A percentile compares a stretch with the other conserved stretches of the same genome.
Conservation (phyloP, 2,329 filamentous ascomycete genomes). For the Neospermospora avenae region DNA sequence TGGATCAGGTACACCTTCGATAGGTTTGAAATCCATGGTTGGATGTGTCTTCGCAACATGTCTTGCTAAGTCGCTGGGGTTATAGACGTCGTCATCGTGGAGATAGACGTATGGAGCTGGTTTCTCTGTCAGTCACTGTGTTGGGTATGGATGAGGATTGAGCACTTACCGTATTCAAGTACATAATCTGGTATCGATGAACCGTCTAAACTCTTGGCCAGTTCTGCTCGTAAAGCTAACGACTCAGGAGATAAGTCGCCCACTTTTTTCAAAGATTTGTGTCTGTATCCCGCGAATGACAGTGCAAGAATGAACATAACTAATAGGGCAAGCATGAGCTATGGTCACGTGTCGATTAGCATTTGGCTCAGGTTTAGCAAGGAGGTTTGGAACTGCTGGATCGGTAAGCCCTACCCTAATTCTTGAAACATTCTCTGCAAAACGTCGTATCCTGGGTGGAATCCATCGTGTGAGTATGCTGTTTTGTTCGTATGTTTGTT, state of each 20-base stretch:
- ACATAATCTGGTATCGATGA: conserved; percentile 40
- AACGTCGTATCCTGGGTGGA: conserved; percentile 7
- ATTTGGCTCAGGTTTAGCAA: background rate
- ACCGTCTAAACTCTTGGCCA: conserved; percentile 13
- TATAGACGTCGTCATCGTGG: conserved; percentile 44
- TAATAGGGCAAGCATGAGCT: conserved; percentile 19
- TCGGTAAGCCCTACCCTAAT: conserved; percentile 8
- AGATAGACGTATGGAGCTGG: conserved; percentile 48
- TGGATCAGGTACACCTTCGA: conserved; percentile 35
- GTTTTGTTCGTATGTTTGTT: background rate
- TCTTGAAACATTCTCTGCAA: conserved; percentile 14
- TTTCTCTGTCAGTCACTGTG: background rate
- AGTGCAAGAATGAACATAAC: conserved; percentile 15
- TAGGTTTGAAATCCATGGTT: conserved; percentile 39
- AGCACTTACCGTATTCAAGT: conserved; percentile 39
- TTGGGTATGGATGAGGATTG: background rate
- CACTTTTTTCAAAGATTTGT: conserved; percentile 6
- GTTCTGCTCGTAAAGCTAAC: conserved; percentile 9
- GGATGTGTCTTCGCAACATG: conserved; percentile 44
- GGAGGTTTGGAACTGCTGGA: background rate
- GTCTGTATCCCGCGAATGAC: conserved; percentile 9
- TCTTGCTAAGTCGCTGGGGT: conserved; percentile 44
- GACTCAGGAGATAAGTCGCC: conserved; percentile 15
- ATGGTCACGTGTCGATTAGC: conserved; percentile 13
- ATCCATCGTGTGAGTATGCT: conserved; percentile 13